Base-by-base conservation (phyloP, 2,329 filamentous ascomycete species). In the Plectosphaerella cucumerina region DNA sequence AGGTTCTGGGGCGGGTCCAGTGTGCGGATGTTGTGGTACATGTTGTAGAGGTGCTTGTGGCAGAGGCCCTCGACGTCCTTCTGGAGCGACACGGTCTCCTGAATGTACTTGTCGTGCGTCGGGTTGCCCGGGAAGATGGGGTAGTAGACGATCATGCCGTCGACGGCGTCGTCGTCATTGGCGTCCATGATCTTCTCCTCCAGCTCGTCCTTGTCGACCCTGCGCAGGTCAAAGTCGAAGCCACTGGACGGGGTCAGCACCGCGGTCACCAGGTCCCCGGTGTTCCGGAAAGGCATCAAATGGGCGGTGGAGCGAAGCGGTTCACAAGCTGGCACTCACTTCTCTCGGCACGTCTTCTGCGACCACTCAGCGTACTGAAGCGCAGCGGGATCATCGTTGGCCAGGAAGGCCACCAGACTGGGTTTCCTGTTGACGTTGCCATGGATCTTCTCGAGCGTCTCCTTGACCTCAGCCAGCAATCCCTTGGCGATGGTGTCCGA, bases 11-110 rank as follows among this genome's bases (percentile, higher is more conserved):
- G 86, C 21, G 85, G 76, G 70, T 99, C 94, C 51, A 99, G 79
- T 75, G 92, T 97, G 58, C 94, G 90, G 62, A 96, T 84, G 74
- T 99, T 99, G 77, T 97, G 89, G 74, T 97, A 99, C 92, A 99
- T 97, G 80, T 99, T 99, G 82, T 93, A 92, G 65, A 97, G 87
- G 73, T 97, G 92, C 65, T 86, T 86, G 71, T 97, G 93, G 61
- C 87, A 90, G 52, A 99, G 83, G 34, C 94, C 94, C 71, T 99
- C 94, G 58, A 99, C 93, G 64, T 99, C 94, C 72, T 99, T 97
- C 69, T 81, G 74, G 42, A 96, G 80, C 51, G 90, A 85, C 51
- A 97, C 91, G 3, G 95, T 90, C 73, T 97, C 92, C 73, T 97
- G 93, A 58, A 99, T 84, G 70, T 97, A 97, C 69, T 89, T 88